A percentile compares a stretch with the other conserved stretches of the same genome.
Conservation (phyloP, 495 filamentous ascomycete genomes). For the Hypoxylon lenormandii region DNA sequence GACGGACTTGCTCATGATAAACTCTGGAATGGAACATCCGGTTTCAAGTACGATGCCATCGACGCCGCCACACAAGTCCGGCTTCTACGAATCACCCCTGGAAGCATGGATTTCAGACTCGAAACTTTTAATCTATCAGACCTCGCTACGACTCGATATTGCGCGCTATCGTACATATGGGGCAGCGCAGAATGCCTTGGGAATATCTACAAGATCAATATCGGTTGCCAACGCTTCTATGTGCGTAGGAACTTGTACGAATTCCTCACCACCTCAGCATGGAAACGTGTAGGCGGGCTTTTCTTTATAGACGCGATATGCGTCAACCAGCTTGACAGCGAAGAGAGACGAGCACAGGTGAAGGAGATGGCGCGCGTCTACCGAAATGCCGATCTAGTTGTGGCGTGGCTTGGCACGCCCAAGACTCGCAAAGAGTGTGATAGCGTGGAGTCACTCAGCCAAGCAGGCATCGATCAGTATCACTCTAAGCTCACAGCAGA, state of each 20-base stretch:
- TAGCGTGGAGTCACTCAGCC: conserved; percentile 7
- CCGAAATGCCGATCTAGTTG: conserved; percentile 33
- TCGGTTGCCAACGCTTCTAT: conserved; percentile 30
- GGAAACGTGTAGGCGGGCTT: conserved; percentile 18
- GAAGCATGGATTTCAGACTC: conserved; percentile 8
- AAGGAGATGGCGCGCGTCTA: conserved; percentile 51
- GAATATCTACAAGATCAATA: conserved; percentile 9
- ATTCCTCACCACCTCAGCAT: conserved; percentile 29
- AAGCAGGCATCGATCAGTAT: background rate
- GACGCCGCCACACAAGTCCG: conserved; percentile 15
- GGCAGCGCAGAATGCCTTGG: conserved; percentile 10
- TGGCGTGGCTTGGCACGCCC: conserved; percentile 45
- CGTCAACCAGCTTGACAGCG: conserved; percentile 53
- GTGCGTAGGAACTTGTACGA: conserved; percentile 34
- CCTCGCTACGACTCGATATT: conserved; percentile 9
- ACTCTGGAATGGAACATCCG: conserved; percentile 11
- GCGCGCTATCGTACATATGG: conserved; percentile 43
- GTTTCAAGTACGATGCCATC: conserved; percentile 21
- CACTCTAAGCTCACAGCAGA: conserved; percentile 16
- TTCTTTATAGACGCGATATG: conserved; percentile 56
- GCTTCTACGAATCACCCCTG: conserved; percentile 7
- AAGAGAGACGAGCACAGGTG: conserved; percentile 50
- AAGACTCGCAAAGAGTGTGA: background rate
- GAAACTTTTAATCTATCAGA: conserved; percentile 16
- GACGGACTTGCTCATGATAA: background rate